A percentile compares a stretch with the other conserved stretches of the same genome.
These are phyloP conservation scores for Elsinoe australis DNA, from an alignment of 2,329 filamentous ascomycete genomes.

Conservation along the genomic window DNA sequence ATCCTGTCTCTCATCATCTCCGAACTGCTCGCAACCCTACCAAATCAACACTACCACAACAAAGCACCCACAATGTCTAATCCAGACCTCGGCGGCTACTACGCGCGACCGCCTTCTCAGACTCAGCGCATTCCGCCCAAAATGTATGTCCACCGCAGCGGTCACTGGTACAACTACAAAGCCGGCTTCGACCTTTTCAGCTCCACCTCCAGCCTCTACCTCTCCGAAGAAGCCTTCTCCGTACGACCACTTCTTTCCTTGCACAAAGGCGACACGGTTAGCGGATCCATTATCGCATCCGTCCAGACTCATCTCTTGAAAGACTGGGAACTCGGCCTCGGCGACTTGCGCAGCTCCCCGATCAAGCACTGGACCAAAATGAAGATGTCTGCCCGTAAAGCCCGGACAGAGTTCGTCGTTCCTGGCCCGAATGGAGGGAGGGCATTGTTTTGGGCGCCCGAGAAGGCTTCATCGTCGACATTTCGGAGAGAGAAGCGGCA, in stretches of 20 bases:
- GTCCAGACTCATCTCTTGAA: not conserved
- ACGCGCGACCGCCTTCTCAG: not conserved
- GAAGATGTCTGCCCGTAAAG: not conserved
- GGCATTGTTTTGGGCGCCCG: not conserved
- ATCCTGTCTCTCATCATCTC: not conserved
- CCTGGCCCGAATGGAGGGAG: not conserved
- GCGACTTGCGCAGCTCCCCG: not conserved
- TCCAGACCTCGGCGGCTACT: not conserved
- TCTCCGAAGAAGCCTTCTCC: conserved; percentile 23
- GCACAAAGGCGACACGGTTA: not conserved
- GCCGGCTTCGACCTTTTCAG: conserved; percentile 17
- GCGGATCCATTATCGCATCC: not conserved
- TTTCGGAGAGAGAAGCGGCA: not conserved
- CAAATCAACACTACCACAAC: not conserved
- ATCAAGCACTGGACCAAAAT: not conserved
- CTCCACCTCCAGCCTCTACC: conserved; percentile 20
- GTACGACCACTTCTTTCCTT: not conserved
- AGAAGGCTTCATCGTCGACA: not conserved
- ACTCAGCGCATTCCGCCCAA: not conserved
- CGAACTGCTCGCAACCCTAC: not conserved
- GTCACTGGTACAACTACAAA: conserved; percentile 13
- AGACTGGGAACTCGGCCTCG: conserved; percentile 1
- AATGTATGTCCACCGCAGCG: not conserved
- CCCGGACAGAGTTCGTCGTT: not conserved
- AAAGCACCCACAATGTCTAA: not conserved